Base-by-base conservation (phyloP, 116 monocot species). In the Dioscorea cayenensis region DNA sequence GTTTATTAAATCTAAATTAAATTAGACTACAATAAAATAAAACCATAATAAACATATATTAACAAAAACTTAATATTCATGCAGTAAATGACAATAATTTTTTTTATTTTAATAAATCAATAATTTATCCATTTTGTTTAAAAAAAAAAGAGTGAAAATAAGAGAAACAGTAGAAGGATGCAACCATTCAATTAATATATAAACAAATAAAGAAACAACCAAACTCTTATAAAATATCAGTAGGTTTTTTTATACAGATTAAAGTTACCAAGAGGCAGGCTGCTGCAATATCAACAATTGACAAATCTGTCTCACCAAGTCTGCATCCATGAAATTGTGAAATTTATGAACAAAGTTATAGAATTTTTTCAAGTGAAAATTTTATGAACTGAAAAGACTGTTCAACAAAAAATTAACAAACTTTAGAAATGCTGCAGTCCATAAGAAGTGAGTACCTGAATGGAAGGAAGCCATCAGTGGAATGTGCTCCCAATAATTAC, bases 241-340 rank as follows among this genome's bases (percentile, higher is more conserved):
- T 55, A 55, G 52, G 5, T 55, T 6, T 55, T 55, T 14, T 17
- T 17, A 14, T 55, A 19, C 14, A 55, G 19, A 55, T 55, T 12
- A 17, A 51, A 69, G 17, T 82, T 90, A 96, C 96, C 90, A 96
- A 77, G 43, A 96, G 92, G 75, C 83, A 90, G 50, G 84, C 96
- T 64, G 96, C 96, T 64, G 92, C 92, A 84, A 96, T 82, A 70
- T 96, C 96, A 83, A 92, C 96, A 73, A 96, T 28, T 55, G 96
- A 92, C 69, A 96, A 90, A 76, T 96, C 90, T 62, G 81, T 75
- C 58, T 77, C 86, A 74, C 90, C 96, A 83, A 92, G 77, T 71
- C 96, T 96, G 77, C 66, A 69, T 50, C 49, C 60, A 78, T 69
- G 21, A 28, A 29, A n/a, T 4, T n/a, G 52, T 55, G 19, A 27